Conservation (phyloP, 2,329 filamentous ascomycete species). For the Venturia oleaginea region DNA sequence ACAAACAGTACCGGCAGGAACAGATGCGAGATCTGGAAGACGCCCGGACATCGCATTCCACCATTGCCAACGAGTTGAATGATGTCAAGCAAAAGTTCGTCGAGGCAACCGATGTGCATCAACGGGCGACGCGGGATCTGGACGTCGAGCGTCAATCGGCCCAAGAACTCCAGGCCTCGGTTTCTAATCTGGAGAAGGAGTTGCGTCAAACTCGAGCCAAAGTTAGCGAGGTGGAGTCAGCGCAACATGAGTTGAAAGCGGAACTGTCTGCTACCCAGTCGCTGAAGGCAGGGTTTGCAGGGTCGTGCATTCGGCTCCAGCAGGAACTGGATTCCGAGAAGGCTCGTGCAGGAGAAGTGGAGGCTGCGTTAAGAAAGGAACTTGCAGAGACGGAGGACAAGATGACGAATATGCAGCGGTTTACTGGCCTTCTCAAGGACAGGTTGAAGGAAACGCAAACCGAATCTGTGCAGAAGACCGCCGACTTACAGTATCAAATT, state of each 20-base stretch:
- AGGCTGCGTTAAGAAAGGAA: neutral
- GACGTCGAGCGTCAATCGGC: neutral
- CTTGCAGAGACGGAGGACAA: neutral
- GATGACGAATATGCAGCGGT: neutral
- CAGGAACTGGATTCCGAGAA: slow-evolving; percentile 1
- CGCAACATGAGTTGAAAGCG: neutral
- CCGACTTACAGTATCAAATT: neutral
- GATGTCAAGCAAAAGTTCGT: neutral
- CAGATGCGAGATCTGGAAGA: neutral
- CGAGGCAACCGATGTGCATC: neutral
- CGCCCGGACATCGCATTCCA: neutral
- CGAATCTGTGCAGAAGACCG: neutral
- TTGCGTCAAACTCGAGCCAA: neutral
- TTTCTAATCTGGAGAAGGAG: neutral
- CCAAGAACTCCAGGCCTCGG: neutral
- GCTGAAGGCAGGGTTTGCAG: neutral
- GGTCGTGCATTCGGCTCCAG: neutral
- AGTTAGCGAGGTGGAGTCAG: neutral
- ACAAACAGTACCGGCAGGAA: neutral
- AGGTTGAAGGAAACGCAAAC: neutral
- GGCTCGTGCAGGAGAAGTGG: neutral
- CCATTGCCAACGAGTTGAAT: neutral
- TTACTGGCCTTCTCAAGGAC: neutral
- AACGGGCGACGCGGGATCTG: neutral
- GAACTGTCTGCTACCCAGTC: neutral